These are phyloP conservation scores for Carallia pectinifolia DNA, from an alignment of 345 rosid genomes.

Conservation along the genomic window DNA sequence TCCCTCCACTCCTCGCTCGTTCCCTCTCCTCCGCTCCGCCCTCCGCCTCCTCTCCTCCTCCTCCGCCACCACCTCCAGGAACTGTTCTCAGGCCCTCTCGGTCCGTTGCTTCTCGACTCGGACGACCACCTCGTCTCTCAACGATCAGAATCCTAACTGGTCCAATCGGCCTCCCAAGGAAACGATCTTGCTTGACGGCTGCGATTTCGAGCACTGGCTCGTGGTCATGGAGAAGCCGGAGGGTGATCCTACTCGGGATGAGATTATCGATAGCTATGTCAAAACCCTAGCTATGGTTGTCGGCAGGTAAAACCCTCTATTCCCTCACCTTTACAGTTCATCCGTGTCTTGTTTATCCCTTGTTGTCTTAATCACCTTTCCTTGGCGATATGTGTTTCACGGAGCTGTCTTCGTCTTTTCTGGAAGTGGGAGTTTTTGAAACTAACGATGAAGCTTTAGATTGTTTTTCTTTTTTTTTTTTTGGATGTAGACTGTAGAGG, in stretches of 20 bases:
- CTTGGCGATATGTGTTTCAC: not conserved
- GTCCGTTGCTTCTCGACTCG: constrained; percentile 42
- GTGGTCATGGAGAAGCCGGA: constrained; percentile 75
- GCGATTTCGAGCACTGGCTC: constrained; percentile 97
- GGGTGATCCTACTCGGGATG: constrained; percentile 73
- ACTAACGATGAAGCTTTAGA: too few species aligned
- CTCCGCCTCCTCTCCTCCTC: constrained; percentile 6
- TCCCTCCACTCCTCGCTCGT: constrained; percentile 16
- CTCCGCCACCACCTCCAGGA: constrained; percentile 6
- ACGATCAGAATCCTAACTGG: constrained; percentile 77
- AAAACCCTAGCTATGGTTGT: constrained; percentile 65
- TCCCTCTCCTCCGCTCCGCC: constrained; percentile 21
- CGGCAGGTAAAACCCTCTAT: constrained; percentile 54
- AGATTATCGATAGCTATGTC: constrained; percentile 68
- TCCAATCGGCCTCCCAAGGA: constrained; percentile 90
- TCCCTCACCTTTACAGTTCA: too few species aligned
- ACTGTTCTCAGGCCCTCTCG: constrained; percentile 20
- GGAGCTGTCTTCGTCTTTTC: not conserved
- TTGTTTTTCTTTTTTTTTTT: too few species aligned
- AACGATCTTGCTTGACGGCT: constrained; percentile 86
- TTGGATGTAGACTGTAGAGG: too few species aligned
- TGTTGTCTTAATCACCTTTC: not conserved
- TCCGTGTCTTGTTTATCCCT: too few species aligned
- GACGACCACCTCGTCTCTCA: constrained; percentile 63
- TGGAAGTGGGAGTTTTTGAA: too few species aligned